Conservation (phyloP, 306 rosid genomes). For the Vachellia pachyceras region DNA sequence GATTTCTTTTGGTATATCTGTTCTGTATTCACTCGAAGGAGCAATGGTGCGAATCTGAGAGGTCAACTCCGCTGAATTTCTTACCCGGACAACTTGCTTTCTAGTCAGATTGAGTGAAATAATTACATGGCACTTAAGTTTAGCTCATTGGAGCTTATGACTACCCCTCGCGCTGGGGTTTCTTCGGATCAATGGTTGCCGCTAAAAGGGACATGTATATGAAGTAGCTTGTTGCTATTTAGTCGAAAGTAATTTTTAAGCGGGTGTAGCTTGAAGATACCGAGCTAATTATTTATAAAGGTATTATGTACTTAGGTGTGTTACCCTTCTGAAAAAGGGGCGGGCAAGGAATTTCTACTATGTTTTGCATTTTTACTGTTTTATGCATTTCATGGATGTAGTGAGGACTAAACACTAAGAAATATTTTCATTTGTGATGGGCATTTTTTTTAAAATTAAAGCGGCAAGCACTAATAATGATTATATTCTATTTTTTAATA, state of each 20-base stretch:
- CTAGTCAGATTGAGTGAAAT: slow-evolving; percentile 4
- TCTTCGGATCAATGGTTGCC: not conserved
- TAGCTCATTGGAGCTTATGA: not conserved
- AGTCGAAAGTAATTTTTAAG: not conserved
- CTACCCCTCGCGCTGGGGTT: not conserved
- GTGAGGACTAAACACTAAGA: not conserved
- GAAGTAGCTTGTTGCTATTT: not conserved
- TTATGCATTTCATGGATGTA: not conserved
- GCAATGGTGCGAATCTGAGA: not conserved
- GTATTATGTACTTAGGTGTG: not conserved
- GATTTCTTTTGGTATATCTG: not conserved
- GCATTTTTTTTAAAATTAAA: not conserved
- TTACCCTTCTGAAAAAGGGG: not conserved
- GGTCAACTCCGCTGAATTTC: not conserved
- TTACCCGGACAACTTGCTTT: not conserved
- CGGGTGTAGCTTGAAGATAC: not conserved
- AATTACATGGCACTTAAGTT: not conserved
- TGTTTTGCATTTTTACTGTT: not conserved
- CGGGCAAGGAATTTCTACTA: not conserved
- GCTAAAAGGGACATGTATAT: not conserved
- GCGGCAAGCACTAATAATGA: too few relatives aligned
- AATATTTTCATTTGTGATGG: not conserved
- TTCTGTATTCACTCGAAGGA: not conserved
- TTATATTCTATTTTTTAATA: too few relatives aligned
- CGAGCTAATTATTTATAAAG: not conserved